These are phyloP conservation scores for Cytospora paraplurivora DNA, from an alignment of 2,329 filamentous ascomycete species.

Conservation along the genomic window DNA sequence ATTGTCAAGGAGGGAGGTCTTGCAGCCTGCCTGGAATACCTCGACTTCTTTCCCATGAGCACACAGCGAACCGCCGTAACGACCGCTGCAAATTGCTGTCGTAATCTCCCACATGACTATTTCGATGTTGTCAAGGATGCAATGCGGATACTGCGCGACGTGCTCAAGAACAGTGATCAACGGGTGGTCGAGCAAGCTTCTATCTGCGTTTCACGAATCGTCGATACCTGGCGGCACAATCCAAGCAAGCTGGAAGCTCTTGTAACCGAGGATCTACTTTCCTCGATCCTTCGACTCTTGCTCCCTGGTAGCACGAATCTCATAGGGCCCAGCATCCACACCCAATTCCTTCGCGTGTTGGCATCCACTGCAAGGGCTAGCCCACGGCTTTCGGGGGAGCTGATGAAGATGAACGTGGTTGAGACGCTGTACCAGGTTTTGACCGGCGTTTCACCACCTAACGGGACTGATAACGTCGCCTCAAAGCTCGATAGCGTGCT, in stretches of 20 bases:
- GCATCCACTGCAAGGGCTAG: slow-evolving; percentile 90
- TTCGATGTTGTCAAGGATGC: slow-evolving; percentile 91
- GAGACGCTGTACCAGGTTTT: slow-evolving; percentile 97
- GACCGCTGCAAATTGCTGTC: slow-evolving; percentile 96
- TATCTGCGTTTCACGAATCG: slow-evolving; percentile 90
- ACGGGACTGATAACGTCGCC: slow-evolving; percentile 73
- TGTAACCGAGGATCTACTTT: slow-evolving; percentile 83
- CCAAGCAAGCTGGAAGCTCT: slow-evolving; percentile 88
- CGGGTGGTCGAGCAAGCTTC: slow-evolving; percentile 97
- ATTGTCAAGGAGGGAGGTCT: slow-evolving; percentile 96
- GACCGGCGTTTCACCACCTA: slow-evolving; percentile 90
- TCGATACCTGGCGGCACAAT: slow-evolving; percentile 94
- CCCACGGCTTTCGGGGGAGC: slow-evolving; percentile 80
- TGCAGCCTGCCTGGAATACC: slow-evolving; percentile 91
- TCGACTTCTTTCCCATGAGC: slow-evolving; percentile 97
- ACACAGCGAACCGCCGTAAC: slow-evolving; percentile 96
- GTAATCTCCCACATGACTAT: slow-evolving; percentile 92
- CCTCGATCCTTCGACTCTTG: slow-evolving; percentile 81
- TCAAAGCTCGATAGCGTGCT: slow-evolving; percentile 93
- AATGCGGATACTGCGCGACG: slow-evolving; percentile 92
- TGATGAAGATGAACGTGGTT: slow-evolving; percentile 95
- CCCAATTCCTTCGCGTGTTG: slow-evolving; percentile 89
- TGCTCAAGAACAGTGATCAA: slow-evolving; percentile 89
- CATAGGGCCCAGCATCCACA: slow-evolving; percentile 92
- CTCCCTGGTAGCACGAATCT: slow-evolving; percentile 94